A percentile compares a stretch with the other conserved stretches of the same genome.
These are phyloP conservation scores for Solioccasus polychromus DNA, from an alignment of 768 basidiomycete genomes.

Conservation along the genomic window DNA sequence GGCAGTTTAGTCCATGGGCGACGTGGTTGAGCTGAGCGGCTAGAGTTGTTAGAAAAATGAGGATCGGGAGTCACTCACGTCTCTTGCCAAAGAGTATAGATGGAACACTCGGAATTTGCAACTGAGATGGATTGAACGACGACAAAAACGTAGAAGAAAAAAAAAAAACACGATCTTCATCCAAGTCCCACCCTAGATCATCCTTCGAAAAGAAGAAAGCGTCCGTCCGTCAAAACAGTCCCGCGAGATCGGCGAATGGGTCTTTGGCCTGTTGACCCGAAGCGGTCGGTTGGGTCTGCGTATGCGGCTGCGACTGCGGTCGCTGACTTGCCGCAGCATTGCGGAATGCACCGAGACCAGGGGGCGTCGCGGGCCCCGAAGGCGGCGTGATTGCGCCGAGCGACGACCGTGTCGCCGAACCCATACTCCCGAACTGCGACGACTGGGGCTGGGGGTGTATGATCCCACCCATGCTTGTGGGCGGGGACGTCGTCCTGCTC, in stretches of 20 bases:
- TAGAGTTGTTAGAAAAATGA: no score
- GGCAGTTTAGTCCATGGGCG: conserved; percentile 43
- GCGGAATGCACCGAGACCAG: conserved; percentile 3
- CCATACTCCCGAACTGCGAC: no score
- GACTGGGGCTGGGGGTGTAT: conserved; percentile 1
- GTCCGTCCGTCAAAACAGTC: conserved; percentile 53
- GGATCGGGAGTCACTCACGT: no score
- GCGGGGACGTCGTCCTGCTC: conserved; percentile 15
- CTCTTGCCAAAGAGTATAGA: no score
- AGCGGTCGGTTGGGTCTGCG: conserved; percentile 21
- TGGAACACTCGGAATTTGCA: neutral
- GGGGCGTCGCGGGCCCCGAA: conserved; percentile 14
- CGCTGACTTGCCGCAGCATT: conserved; percentile 13
- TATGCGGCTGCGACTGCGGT: conserved; percentile 24
- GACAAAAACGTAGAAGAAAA: conserved; percentile 1
- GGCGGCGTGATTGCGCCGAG: conserved; percentile 10
- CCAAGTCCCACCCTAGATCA: no score
- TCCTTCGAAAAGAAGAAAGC: no score
- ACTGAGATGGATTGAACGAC: conserved; percentile 11
- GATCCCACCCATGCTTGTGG: conserved; percentile 4
- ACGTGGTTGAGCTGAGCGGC: conserved; percentile 47
- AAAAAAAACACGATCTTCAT: neutral
- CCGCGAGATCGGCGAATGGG: conserved; percentile 81
- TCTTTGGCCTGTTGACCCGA: conserved; percentile 55
- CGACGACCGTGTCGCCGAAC: conserved; percentile 10